These are phyloP conservation scores for Euphorbia peplus DNA, from an alignment of 345 rosid species.

Conservation along the genomic window DNA sequence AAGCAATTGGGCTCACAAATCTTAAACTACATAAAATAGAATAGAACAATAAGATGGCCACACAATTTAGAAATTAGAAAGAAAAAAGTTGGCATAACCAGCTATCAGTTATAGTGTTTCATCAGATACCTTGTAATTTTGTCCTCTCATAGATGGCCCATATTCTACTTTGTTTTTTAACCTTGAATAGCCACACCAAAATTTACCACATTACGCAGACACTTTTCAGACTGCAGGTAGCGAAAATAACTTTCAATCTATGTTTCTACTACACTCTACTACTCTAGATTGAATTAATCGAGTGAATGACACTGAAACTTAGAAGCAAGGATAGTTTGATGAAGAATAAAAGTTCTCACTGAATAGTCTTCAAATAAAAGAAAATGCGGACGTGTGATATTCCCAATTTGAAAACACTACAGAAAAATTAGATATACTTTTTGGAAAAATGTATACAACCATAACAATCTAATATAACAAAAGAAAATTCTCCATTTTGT, in stretches of 20 bases:
- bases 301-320: not conserved
- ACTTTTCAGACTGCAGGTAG: not conserved
- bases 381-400: not conserved
- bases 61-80: not conserved
- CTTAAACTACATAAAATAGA: not conserved
- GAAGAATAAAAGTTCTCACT: not conserved
- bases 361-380: not conserved
- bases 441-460: not conserved
- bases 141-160: not conserved
- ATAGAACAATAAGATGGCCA: not conserved
- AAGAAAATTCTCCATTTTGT: not conserved
- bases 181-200: not conserved
- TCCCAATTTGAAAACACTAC: not conserved
- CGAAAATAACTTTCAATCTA: not conserved
- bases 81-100: not conserved
- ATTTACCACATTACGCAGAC: not conserved
- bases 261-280: not conserved
- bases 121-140: not conserved
- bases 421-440: not conserved
- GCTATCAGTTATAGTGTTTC: not conserved
- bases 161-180: not conserved
- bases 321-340: not conserved
- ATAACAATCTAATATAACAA: not conserved
- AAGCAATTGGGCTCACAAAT: not conserved
- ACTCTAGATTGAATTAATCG: not conserved